These are phyloP conservation scores for Didymella exigua DNA, from an alignment of 2,329 filamentous ascomycete genomes.

Conservation along the genomic window DNA sequence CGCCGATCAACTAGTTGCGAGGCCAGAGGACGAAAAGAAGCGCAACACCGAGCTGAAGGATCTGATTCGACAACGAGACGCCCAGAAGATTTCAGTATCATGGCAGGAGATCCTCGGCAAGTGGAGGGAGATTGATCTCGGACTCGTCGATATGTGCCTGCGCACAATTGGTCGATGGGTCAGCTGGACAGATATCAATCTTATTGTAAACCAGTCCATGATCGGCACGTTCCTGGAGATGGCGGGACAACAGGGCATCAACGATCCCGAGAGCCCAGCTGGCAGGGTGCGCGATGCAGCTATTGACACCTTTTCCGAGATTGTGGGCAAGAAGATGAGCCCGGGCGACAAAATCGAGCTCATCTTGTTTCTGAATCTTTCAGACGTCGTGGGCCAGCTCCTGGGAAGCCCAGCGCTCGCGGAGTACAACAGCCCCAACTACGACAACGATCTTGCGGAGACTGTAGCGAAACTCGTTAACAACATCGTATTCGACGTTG, in stretches of 20 bases:
- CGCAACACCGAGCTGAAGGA: conserved; percentile 92
- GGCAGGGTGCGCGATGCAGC: conserved; percentile 88
- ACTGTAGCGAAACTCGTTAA: conserved; percentile 96
- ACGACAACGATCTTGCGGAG: conserved; percentile 95
- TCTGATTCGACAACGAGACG: conserved; percentile 81
- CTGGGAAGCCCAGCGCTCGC: conserved; percentile 80
- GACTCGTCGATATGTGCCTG: conserved; percentile 85
- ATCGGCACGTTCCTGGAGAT: conserved; percentile 84
- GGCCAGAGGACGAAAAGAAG: conserved; percentile 78
- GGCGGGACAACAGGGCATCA: conserved; percentile 72
- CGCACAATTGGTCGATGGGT: conserved; percentile 96
- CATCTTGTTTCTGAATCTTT: conserved; percentile 87
- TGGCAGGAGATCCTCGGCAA: conserved; percentile 89
- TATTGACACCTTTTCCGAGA: conserved; percentile 93
- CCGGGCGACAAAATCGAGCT: conserved; percentile 90
- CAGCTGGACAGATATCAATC: conserved; percentile 95
- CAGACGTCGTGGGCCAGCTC: conserved; percentile 83
- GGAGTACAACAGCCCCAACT: conserved; percentile 79
- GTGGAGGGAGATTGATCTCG: conserved; percentile 70
- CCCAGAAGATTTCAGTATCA: conserved; percentile 82
- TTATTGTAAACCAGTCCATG: conserved; percentile 84
- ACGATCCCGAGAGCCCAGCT: conserved; percentile 59
- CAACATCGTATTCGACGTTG: conserved; percentile 82
- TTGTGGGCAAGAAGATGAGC: conserved; percentile 98
- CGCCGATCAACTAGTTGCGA: conserved; percentile 84